Evolutionary conservation across 805 yeast genomes (phyloP), one percentile per base, ranked within the genome.

Genomic region (Cyberlindnera misumaiensis): DNA sequence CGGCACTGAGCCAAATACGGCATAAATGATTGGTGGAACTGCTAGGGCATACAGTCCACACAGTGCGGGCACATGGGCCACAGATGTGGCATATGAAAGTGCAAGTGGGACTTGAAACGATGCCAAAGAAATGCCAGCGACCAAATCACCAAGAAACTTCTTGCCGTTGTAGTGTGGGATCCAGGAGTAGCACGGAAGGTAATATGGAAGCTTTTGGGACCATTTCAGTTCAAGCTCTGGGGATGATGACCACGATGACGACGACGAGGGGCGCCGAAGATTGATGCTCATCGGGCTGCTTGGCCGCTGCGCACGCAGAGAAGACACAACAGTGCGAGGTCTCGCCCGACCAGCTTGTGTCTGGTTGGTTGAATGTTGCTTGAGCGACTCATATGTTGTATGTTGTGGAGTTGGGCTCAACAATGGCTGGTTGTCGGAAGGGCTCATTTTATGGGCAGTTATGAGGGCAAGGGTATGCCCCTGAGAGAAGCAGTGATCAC

Each of bases 91-190:
- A 52, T 83, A 83, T 0, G 73, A 67, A 35, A 67, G 47, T 44
- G 88, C 82, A 38, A 90, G 65, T 1, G 98, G 97, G 35, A 90
- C 77, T 57, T 89, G 97, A 60, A 88, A 90, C 4, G 93, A 81
- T 0, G 96, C 96, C 27, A 89, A 59, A 1, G 97, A 80, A 4
- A 87, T 52, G 0, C 98, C 97, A 2, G 96, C 95, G 13, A 82
- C 60, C 8, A 84, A 52, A 53, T 90, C 98, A 15, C 77, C 70
- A 3, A 73, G 17, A 31, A 80, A 51, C 34, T 59, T 60, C 1
- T 49, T 37, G 12, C 40, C 11, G 1, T 51, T 51, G 45, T 83
- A 83, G 7, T 68, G 51, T 5, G 74, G 72, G n/a, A 80, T 44
- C 93, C 93, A 83, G 0, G 79, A 67, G 32, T 72, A 67, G 40